Conservation (phyloP, 768 basidiomycete genomes). For the Phaeotremella fagi region DNA sequence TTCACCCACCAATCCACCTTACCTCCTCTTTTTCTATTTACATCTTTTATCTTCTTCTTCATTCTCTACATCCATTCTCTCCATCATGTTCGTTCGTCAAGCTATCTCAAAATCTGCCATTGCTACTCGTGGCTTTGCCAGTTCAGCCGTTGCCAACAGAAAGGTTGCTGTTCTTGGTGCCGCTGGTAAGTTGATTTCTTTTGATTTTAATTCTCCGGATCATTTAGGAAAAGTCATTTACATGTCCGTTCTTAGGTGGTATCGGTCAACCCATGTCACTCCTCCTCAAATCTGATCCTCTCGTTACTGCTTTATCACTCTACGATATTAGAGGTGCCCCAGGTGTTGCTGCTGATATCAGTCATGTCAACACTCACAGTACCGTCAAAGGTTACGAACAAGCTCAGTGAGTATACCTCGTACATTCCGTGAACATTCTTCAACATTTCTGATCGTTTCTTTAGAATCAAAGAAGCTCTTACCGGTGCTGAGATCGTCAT, state of each 20-base stretch:
- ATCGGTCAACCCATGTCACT: slow-evolving; percentile 95
- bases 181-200: slow-evolving; percentile 62
- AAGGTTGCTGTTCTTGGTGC: slow-evolving; percentile 76
- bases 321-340: slow-evolving; percentile 86
- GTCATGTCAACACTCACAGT: slow-evolving; percentile 85
- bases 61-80: neutral
- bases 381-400: slow-evolving; percentile 51
- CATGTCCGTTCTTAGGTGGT: slow-evolving; percentile 71
- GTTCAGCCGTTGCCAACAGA: slow-evolving; percentile 43
- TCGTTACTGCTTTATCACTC: slow-evolving; percentile 70
- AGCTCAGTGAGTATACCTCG: slow-evolving; percentile 32
- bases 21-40: neutral
- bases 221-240: too few relatives aligned
- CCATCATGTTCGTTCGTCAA: slow-evolving; percentile 45
- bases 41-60: neutral
- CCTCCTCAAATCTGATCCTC: slow-evolving; percentile 77
- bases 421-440: neutral
- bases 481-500: slow-evolving; percentile 83
- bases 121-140: slow-evolving; percentile 45
- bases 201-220: too few relatives aligned
- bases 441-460: too few relatives aligned
- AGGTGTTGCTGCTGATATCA: slow-evolving; percentile 90
- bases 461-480: slow-evolving; percentile 61
- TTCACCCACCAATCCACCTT: neutral
- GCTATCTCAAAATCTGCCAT: slow-evolving; percentile 23